These are phyloP conservation scores for Paecilomyces niveus DNA, from an alignment of 2,329 filamentous ascomycete species.

Conservation along the genomic window DNA sequence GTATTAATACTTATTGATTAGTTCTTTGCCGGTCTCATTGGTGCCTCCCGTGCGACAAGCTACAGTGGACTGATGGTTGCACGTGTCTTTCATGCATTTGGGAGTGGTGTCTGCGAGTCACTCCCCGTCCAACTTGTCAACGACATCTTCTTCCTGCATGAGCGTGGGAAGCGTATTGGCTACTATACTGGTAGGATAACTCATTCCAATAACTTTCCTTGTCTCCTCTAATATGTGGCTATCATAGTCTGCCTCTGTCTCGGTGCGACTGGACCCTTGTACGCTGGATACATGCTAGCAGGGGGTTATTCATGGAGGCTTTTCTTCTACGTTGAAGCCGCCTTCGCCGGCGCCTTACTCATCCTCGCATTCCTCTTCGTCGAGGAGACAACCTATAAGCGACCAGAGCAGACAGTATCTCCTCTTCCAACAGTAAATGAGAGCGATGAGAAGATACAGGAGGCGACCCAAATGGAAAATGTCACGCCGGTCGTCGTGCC, in stretches of 20 bases:
- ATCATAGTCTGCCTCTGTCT: constrained; percentile 46
- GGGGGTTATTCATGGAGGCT: constrained; percentile 53
- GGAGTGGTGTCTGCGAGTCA: constrained; percentile 41
- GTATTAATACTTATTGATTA: constrained; percentile 4
- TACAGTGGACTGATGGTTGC: constrained; percentile 37
- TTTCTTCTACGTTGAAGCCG: constrained; percentile 56
- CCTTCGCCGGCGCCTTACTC: constrained; percentile 41
- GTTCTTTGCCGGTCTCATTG: constrained; percentile 38
- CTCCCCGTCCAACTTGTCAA: constrained; percentile 43
- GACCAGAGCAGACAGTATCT: constrained; percentile 19
- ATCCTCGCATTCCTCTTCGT: constrained; percentile 51
- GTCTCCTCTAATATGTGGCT: constrained; percentile 1
- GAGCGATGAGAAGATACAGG: constrained; percentile 6
- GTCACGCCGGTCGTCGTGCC: constrained; percentile 18
- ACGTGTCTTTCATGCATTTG: constrained; percentile 36
- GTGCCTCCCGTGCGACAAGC: constrained; percentile 32
- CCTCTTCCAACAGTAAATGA: constrained; percentile 4
- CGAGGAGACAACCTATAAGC: constrained; percentile 52
- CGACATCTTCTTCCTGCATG: constrained; percentile 43
- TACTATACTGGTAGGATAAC: constrained; percentile 47
- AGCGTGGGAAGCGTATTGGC: constrained; percentile 45
- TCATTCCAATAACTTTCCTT: not conserved
- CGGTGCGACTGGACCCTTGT: constrained; percentile 50
- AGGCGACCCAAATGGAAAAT: constrained; percentile 16
- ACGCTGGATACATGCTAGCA: constrained; percentile 55